phyloP scores from a whole-genome alignment of 495 filamentous ascomycete genomes.

The Extremus antarcticus region DNA sequence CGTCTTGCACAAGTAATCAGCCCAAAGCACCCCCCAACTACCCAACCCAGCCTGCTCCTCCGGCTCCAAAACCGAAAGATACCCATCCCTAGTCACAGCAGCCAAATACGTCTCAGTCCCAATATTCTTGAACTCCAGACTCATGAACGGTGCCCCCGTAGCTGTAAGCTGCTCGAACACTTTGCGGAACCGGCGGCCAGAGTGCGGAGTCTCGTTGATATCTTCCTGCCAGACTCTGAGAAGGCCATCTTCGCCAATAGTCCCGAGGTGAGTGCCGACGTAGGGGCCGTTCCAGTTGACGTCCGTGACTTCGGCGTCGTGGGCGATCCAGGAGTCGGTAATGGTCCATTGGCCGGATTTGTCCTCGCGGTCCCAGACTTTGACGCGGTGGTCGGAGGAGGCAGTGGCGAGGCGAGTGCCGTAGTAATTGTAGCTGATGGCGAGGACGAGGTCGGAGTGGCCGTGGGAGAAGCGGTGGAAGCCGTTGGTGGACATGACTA shows the following conservation, averaged over 20 bases:
- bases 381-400: conserved; percentile 85
- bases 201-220: conserved; percentile 55
- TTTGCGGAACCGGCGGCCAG: conserved; percentile 65
- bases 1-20: conserved; percentile 50
- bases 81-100: conserved; percentile 68
- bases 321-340: conserved; percentile 80
- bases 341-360: conserved; percentile 61
- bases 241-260: conserved; percentile 73
- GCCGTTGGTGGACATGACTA: conserved; percentile 23
- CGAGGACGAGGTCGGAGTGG: conserved; percentile 59
- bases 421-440: conserved; percentile 57
- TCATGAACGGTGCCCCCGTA: conserved; percentile 55
- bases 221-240: conserved; percentile 89
- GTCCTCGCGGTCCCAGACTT: conserved; percentile 74
- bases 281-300: conserved; percentile 71
- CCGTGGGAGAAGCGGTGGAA: conserved; percentile 40
- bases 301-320: conserved; percentile 84
- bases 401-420: conserved; percentile 85
- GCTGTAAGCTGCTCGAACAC: conserved; percentile 46
- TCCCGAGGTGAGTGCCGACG: conserved; percentile 51
- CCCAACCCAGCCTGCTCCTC: conserved; percentile 71
- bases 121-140: conserved; percentile 68
- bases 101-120: conserved; percentile 68
- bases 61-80: conserved; percentile 72
- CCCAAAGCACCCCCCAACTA: conserved; percentile 64